Conservation (phyloP, 176 grass and related monocot genomes). For the Alloteropsis semialata region DNA sequence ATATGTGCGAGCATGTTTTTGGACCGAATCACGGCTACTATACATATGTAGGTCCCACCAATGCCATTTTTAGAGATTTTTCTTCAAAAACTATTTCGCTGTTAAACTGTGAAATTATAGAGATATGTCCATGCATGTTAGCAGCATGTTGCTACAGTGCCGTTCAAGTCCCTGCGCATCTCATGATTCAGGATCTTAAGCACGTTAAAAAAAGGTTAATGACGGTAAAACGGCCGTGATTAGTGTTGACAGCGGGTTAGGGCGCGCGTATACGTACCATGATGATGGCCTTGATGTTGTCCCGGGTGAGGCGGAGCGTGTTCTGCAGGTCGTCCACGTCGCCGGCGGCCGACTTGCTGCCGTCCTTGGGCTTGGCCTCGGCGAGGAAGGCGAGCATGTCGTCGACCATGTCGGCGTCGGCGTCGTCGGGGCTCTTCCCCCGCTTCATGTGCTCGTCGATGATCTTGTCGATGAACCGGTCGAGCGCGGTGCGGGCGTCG, state of each 20-base stretch:
- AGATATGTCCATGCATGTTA: too few relatives aligned
- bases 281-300: conserved; percentile 92
- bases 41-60: not conserved
- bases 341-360: not conserved
- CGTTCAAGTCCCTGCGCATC: too few relatives aligned
- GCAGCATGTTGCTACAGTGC: too few relatives aligned
- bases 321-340: conserved; percentile 55
- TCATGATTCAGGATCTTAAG: too few relatives aligned
- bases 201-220: not conserved
- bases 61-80: not conserved
- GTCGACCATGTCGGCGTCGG: conserved; percentile 87
- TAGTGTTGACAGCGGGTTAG: not conserved
- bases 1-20: not conserved
- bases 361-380: not conserved
- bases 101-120: too few relatives aligned
- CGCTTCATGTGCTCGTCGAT: conserved; percentile 78
- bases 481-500: conserved; percentile 50
- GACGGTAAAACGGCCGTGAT: not conserved
- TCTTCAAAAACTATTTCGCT: too few relatives aligned
- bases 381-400: conserved; percentile 82
- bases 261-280: conserved; percentile 53
- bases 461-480: conserved; percentile 87
- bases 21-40: not conserved
- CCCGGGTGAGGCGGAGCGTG: conserved; percentile 62
- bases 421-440: conserved; percentile 49